A percentile compares a stretch with the other conserved stretches of the same genome.
Conservation (phyloP, 2,329 filamentous ascomycete species). For the Acephala macrosclerotiorum region DNA sequence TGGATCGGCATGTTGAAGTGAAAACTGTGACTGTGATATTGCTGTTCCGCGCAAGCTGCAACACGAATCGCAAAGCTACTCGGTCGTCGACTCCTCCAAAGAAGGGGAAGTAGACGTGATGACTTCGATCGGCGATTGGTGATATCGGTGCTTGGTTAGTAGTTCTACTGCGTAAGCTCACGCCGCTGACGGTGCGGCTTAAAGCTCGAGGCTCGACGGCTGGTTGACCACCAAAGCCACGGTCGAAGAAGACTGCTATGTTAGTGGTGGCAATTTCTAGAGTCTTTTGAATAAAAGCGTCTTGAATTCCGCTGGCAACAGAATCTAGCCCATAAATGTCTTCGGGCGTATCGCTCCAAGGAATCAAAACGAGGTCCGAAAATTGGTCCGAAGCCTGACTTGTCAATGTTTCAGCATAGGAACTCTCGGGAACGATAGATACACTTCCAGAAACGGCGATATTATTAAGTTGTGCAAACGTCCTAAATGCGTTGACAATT, state of each 20-base stretch:
- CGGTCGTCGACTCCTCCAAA: conserved; percentile 85
- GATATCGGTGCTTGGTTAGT: conserved; percentile 57
- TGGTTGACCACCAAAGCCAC: conserved; percentile 63
- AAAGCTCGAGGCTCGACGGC: conserved; percentile 49
- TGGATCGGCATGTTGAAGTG: conserved; percentile 54
- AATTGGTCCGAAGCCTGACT: conserved; percentile 73
- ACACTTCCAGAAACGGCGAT: conserved; percentile 84
- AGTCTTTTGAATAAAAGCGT: conserved; percentile 74
- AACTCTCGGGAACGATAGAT: conserved; percentile 77
- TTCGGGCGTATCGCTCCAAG: conserved; percentile 82
- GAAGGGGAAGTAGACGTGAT: conserved; percentile 88
- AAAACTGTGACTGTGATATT: conserved; percentile 80
- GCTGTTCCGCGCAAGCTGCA: conserved; percentile 83
- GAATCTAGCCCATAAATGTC: conserved; percentile 64
- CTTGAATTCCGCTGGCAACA: conserved; percentile 71
- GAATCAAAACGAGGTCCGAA: conserved; percentile 80
- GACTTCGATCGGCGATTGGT: conserved; percentile 71
- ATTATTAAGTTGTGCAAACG: conserved; percentile 85
- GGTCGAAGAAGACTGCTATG: conserved; percentile 82
- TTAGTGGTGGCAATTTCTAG: conserved; percentile 70
- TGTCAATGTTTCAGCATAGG: conserved; percentile 80
- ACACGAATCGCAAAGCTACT: conserved; percentile 78
- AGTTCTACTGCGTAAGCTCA: conserved; percentile 64
- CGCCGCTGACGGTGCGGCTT: conserved; percentile 57
- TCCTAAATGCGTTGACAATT: conserved; percentile 89